Base-by-base conservation (phyloP, 495 filamentous ascomycete species). In the Astrocystis sublimbata region DNA sequence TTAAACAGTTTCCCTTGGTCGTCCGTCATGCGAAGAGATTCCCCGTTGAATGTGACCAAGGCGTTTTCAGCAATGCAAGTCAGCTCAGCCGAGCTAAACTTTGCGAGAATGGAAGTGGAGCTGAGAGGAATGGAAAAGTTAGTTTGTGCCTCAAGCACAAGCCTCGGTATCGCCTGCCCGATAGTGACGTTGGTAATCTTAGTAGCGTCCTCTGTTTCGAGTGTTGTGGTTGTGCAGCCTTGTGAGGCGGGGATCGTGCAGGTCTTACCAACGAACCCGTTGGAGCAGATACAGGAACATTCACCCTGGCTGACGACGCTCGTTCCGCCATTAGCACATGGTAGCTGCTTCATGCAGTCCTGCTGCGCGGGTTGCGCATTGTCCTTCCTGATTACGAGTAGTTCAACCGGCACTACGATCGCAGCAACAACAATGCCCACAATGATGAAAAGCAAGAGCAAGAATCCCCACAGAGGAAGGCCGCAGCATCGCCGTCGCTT, bases 201-300 rank as follows among this genome's bases (percentile, higher is more conserved):
- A 17, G 78, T 76, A n/a, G 76, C 69, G 8, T 56, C 51, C 5
- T 62, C 68, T 24, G 71, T 73, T 12, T 70, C 68, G 36, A 96
- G 74, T 35, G 84, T 72, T 7, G 85, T 85, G 1, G 86, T 90
- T 13, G 88, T 86, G 71, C 94, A 98, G 61, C 87, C 90, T 17
- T 79, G 81, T 21, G 87, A 81, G 21, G 80, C 81, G 9, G 77
- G 57, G 31, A 73, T 75, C 9, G 81, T 88, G 77, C 94, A 98
- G 28, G 82, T 81, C 4, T 78, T 75, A n/a, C 94, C 94, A 0
- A 87, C 91, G 70, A 90, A 97, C 0, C 92, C 92, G 65, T 92
- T 91, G 6, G 86, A 81, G 68, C 94, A 98, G 28, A 96, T 81
- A 70, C 94, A 98, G 9, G 88, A 87, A 76, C 94, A 98, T 36